These are phyloP conservation scores for Citrus hindsii DNA, from an alignment of 345 rosid genomes.

Conservation along the genomic window DNA sequence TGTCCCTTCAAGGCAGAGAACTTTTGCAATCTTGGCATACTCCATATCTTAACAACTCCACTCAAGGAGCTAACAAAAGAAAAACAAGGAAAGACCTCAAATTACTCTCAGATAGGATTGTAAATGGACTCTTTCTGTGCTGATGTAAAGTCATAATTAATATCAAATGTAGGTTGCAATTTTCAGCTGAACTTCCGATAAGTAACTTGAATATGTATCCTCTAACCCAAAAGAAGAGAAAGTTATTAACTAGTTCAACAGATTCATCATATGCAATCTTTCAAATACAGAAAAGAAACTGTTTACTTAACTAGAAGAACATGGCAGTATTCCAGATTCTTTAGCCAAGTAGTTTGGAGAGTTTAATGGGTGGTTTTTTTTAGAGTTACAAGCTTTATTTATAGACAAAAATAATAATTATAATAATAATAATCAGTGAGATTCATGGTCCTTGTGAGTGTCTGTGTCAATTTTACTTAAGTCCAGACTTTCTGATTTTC, in stretches of 20 bases:
- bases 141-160: neutral
- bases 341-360: neutral
- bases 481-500: neutral
- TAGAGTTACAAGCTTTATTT: neutral
- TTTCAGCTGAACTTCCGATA: neutral
- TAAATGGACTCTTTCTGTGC: neutral
- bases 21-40: conserved; percentile 64
- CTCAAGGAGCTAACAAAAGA: conserved; percentile 54
- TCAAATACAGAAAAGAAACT: neutral
- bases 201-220: neutral
- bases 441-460: neutral
- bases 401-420: neutral
- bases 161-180: neutral
- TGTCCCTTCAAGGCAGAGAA: conserved; percentile 75
- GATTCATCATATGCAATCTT: neutral
- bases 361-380: too few species aligned
- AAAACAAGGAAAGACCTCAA: conserved; percentile 14
- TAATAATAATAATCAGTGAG: neutral
- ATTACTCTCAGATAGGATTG: conserved; percentile 8
- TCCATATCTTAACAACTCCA: conserved; percentile 91
- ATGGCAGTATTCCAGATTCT: neutral
- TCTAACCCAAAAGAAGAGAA: neutral
- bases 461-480: neutral
- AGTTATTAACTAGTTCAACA: neutral
- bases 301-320: neutral